These are phyloP conservation scores for Aspergillus fumigatus DNA, from an alignment of 2,329 filamentous ascomycete species.

Conservation along the genomic window DNA sequence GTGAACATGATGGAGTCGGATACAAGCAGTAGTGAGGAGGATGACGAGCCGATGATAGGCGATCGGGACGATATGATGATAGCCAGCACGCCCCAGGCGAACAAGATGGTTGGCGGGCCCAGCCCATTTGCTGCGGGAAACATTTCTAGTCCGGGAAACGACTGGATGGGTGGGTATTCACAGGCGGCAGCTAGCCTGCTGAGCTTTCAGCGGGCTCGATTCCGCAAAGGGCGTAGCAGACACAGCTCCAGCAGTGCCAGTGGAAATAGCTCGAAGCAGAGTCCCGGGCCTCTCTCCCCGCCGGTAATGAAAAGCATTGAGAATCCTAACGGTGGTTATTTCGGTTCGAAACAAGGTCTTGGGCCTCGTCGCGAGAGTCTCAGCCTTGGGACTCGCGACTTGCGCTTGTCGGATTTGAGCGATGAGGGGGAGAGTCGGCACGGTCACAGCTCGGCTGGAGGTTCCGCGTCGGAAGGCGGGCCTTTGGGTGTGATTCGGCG, in stretches of 20 bases:
- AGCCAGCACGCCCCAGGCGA: conserved; percentile 70
- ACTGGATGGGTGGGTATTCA: conserved; percentile 61
- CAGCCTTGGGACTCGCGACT: conserved; percentile 81
- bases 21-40: conserved; percentile 66
- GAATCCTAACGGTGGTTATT: conserved; percentile 49
- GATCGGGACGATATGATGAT: conserved; percentile 73
- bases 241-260: conserved; percentile 67
- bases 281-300: conserved; percentile 70
- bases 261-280: conserved; percentile 64
- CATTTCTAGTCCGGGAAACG: conserved; percentile 51
- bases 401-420: conserved; percentile 73
- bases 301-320: conserved; percentile 58
- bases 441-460: conserved; percentile 30
- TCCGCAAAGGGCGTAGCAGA: conserved; percentile 55
- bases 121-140: conserved; percentile 45
- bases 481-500: conserved; percentile 75
- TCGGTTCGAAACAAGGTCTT: conserved; percentile 46
- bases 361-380: conserved; percentile 76
- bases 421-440: conserved; percentile 65
- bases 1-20: conserved; percentile 75
- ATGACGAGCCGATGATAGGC: conserved; percentile 58
- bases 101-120: conserved; percentile 48
- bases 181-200: conserved; percentile 71
- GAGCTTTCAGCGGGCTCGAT: conserved; percentile 66
- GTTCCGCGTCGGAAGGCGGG: conserved; percentile 44